These are phyloP conservation scores for Mortierella claussenii DNA, from an alignment of 192 early-diverging fungal species.

Conservation along the genomic window DNA sequence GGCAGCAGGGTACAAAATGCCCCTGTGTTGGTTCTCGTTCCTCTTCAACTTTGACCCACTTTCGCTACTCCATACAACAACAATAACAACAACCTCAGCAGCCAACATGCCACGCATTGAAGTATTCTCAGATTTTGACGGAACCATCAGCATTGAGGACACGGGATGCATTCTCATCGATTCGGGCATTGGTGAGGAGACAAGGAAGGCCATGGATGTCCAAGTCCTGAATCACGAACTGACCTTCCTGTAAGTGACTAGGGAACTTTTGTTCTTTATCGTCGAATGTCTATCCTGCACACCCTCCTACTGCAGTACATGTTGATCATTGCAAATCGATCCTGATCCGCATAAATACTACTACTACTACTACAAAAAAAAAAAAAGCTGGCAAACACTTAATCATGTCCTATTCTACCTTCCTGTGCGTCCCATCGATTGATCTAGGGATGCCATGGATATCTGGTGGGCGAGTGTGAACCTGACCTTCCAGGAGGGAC, in stretches of 20 bases:
- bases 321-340: not conserved
- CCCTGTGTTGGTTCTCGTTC: not conserved
- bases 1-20: no score
- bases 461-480: constrained; percentile 31
- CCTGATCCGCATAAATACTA: no score
- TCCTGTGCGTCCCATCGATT: no score
- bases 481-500: constrained; percentile 27
- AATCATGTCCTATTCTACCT: no score
- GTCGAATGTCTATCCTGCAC: not conserved
- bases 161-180: constrained; percentile 64
- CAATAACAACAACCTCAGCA: not conserved
- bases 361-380: no score
- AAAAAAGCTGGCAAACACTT: no score
- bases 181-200: constrained; percentile 54
- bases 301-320: not conserved
- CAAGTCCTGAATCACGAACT: constrained; percentile 53
- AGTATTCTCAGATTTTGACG: constrained; percentile 68
- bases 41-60: not conserved
- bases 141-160: constrained; percentile 61
- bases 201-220: constrained; percentile 53
- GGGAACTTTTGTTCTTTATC: not conserved
- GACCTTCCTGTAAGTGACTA: constrained; percentile 54
- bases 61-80: not conserved
- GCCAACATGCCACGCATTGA: constrained; percentile 49
- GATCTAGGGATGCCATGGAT: constrained; percentile 44